Evolutionary conservation across 116 monocot genomes (phyloP).

Genomic region (Iris pallida): DNA sequence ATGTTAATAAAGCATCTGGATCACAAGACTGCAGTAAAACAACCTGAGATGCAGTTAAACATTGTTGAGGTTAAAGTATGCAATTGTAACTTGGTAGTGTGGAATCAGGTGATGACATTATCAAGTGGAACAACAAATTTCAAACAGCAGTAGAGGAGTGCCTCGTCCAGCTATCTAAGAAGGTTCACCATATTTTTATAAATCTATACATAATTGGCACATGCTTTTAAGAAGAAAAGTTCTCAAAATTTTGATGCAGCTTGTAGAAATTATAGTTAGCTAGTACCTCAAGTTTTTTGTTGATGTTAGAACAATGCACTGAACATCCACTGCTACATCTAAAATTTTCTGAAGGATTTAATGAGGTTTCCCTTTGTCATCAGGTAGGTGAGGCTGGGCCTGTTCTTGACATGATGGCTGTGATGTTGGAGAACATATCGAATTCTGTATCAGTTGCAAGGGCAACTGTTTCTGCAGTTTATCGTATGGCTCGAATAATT

Average conservation of each 20-base stretch:
- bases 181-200: constrained; percentile 36
- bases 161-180: constrained; percentile 70
- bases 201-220: not conserved
- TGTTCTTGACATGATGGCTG: constrained; percentile 88
- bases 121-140: too few species aligned
- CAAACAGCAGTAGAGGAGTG: constrained; percentile 76
- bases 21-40: too few species aligned
- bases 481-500: constrained; percentile 86
- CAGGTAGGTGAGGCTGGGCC: too few species aligned
- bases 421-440: constrained; percentile 77
- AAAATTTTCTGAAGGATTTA: too few species aligned
- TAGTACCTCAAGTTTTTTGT: not conserved
- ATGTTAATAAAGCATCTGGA: too few species aligned
- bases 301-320: too few species aligned
- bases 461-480: constrained; percentile 75
- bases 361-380: too few species aligned
- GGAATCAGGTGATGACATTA: too few species aligned
- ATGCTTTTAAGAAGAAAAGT: not conserved
- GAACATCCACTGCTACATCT: too few species aligned
- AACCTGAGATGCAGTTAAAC: too few species aligned
- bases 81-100: too few species aligned
- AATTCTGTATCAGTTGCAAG: constrained; percentile 46
- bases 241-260: not conserved
- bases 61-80: too few species aligned
- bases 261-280: not conserved